phyloP scores from a whole-genome alignment of 441 rosid species.

The Macaranga tanarius region DNA sequence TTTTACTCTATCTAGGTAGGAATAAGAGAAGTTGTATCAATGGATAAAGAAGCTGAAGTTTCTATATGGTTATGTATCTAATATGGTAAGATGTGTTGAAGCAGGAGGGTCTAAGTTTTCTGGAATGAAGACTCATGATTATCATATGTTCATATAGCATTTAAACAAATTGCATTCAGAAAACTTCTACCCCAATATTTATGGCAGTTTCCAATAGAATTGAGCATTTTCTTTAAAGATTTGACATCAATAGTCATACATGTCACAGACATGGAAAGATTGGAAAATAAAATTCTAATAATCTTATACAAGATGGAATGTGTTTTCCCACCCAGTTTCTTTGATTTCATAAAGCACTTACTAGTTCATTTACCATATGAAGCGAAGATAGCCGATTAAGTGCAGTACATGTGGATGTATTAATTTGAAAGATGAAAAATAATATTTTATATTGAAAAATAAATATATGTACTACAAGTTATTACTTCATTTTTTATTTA shows the following conservation, averaged over 20 bases:
- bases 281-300: not conserved
- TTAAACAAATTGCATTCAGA: not conserved
- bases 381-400: not conserved
- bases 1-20: not conserved
- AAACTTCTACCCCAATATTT: no score
- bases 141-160: constrained; percentile 6
- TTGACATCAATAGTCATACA: not conserved
- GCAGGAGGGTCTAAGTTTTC: not conserved
- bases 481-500: no score
- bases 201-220: no score
- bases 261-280: not conserved
- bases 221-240: not conserved
- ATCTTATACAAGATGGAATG: constrained; percentile 13
- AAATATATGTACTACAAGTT: not conserved
- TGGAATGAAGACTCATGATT: constrained; percentile 5
- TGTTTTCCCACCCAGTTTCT: constrained; percentile 15
- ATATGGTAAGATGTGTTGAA: not conserved
- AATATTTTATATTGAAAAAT: not conserved
- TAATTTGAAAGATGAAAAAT: constrained; percentile 2
- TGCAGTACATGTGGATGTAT: constrained; percentile 18
- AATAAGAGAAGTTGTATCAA: not conserved
- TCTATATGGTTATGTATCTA: not conserved
- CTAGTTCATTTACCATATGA: not conserved
- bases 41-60: not conserved
- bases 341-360: constrained; percentile 10